Evolutionary conservation across 164 flowering plant genomes (phyloP).

Genomic region (Echeveria elegans): DNA sequence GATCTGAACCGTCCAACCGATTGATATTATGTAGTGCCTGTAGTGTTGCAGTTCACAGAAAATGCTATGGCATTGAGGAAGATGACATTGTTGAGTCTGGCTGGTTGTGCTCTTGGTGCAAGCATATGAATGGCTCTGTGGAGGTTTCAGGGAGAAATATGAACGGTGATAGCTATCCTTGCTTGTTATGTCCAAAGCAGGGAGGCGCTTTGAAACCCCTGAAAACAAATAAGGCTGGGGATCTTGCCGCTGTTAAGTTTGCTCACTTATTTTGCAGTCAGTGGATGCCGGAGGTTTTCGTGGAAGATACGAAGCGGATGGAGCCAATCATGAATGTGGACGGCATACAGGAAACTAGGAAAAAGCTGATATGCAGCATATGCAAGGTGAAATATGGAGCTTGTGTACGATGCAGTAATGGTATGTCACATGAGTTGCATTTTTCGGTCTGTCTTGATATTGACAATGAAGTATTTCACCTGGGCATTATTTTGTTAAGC

Average conservation of each 20-base stretch:
- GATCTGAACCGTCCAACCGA: slow-evolving; percentile 23
- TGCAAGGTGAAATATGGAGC: slow-evolving; percentile 87
- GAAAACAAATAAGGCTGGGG: slow-evolving; percentile 14
- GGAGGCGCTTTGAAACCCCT: slow-evolving; percentile 85
- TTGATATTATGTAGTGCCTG: slow-evolving; percentile 63
- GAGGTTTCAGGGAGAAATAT: slow-evolving; percentile 9
- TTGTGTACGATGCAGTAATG: slow-evolving; percentile 90
- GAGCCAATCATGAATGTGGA: slow-evolving; percentile 74
- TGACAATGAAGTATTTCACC: neutral
- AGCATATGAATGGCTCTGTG: slow-evolving; percentile 21
- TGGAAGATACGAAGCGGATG: slow-evolving; percentile 56
- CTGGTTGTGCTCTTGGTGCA: slow-evolving; percentile 92
- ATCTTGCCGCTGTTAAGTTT: slow-evolving; percentile 32
- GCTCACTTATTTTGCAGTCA: slow-evolving; percentile 80
- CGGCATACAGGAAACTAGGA: slow-evolving; percentile 55
- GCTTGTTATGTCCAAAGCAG: slow-evolving; percentile 71
- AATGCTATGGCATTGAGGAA: slow-evolving; percentile 77
- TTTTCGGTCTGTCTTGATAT: slow-evolving; percentile 9
- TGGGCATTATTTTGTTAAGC: neutral
- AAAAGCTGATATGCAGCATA: slow-evolving; percentile 53
- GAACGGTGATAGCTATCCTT: slow-evolving; percentile 22
- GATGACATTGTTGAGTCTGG: slow-evolving; percentile 25
- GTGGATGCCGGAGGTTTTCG: slow-evolving; percentile 88
- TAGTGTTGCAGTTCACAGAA: slow-evolving; percentile 62
- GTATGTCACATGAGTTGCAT: slow-evolving; percentile 47